Conservation (phyloP, 192 early-diverging fungal genomes). For the Coemansia brasiliensis region DNA sequence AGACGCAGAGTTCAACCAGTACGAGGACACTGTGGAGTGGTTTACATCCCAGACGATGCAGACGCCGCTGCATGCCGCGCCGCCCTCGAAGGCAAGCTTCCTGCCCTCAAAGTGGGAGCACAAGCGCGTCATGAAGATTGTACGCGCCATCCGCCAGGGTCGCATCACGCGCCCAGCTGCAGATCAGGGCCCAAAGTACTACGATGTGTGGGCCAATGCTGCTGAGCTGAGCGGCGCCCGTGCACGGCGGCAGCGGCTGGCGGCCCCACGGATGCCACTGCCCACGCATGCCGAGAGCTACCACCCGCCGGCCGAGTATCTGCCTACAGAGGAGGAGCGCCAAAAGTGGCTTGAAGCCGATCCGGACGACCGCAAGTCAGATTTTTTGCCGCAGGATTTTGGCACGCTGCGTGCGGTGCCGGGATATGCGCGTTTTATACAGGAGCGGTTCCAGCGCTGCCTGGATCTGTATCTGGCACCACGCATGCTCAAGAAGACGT, state of each 20-base stretch:
- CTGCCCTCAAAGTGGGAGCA: constrained; percentile 94
- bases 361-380: constrained; percentile 69
- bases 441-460: constrained; percentile 95
- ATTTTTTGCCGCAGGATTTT: constrained; percentile 64
- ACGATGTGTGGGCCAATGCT: constrained; percentile 86
- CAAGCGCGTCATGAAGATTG: constrained; percentile 95
- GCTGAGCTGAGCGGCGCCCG: constrained; percentile 59
- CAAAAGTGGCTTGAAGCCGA: constrained; percentile 79
- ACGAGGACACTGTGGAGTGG: constrained; percentile 93
- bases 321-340: constrained; percentile 79
- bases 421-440: constrained; percentile 84
- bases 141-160: constrained; percentile 89
- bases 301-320: constrained; percentile 94
- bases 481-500: constrained; percentile 80
- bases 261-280: constrained; percentile 85
- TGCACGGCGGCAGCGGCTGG: constrained; percentile 66
- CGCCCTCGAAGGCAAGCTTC: constrained; percentile 94
- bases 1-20: constrained; percentile 85
- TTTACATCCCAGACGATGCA: constrained; percentile 83
- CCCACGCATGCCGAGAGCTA: constrained; percentile 94
- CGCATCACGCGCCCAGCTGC: constrained; percentile 68
- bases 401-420: constrained; percentile 80
- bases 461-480: constrained; percentile 97
- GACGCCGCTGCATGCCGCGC: constrained; percentile 84
- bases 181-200: constrained; percentile 66